Base-by-base conservation (phyloP, 2,329 filamentous ascomycete genomes). In the Colletotrichum sp. region DNA sequence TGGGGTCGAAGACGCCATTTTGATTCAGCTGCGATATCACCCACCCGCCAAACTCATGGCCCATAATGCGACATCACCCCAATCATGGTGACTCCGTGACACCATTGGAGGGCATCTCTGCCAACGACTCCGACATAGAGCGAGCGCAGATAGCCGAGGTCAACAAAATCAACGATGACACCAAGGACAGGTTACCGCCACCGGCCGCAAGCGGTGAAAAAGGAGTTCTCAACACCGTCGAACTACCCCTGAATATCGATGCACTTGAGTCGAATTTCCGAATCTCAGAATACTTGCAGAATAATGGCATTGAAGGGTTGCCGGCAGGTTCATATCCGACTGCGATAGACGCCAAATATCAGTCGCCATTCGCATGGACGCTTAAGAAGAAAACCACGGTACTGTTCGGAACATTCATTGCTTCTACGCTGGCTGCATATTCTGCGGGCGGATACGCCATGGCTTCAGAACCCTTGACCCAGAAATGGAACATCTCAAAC, bases 381-480 rank as follows among this genome's bases (percentile, higher is more conserved):
- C 21, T 65, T 6, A 78, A 78, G 28, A 80, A 12, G 55, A 83
- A 83, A 57, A 66, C 62, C 0, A 49, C 60, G 2, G 76, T 80
- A 2, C 78, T 83, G 0, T 68, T 66, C 2, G 80, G 78, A 1
- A 77, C 82, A 1, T 82, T 83, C 24, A 71, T 82, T 65, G 82
- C 91, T 16, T 93, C 93, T 0, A 86, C 88, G 1, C 82, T 93
- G n/a, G 91, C 92, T 0, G 92, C 92, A 12, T 93, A 93, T 80
- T 89, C 91, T 1, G 91, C 92, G 0, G 93, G 93, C 5, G 89
- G 92, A 6, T 93, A 93, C 78, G 90, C 89, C 52, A 88, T 92
- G 4, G 90, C 90, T 0, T 83, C 91, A 6, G 83, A 82, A 0
- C 89, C 92, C 34, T 87, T 94, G 84, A 86, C 83, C 3, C 79